Conservation (phyloP, 2,329 filamentous ascomycete species). For the Emmonsia crescens region DNA sequence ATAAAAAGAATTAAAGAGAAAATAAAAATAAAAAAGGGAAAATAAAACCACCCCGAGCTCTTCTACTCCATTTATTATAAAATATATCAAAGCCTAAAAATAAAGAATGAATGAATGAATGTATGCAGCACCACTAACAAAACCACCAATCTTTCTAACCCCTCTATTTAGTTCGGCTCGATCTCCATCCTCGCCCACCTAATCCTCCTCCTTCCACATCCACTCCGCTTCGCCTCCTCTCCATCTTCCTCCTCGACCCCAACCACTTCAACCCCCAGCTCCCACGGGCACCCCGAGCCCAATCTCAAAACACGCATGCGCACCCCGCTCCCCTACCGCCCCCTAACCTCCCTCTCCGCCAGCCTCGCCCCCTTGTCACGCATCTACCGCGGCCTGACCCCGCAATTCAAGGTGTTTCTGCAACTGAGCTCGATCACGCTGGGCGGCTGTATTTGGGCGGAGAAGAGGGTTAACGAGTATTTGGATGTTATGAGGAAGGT, state of each 20-base stretch:
- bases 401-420: conserved; percentile 41
- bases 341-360: conserved; percentile 39
- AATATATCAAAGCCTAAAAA: too few species aligned
- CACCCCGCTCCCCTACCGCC: conserved; percentile 26
- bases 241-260: conserved; percentile 21
- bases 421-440: conserved; percentile 39
- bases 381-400: conserved; percentile 38
- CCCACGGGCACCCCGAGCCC: conserved; percentile 17
- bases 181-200: conserved; percentile 38
- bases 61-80: neutral
- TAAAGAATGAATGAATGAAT: neutral
- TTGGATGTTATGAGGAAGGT: conserved; percentile 32
- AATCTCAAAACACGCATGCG: conserved; percentile 22
- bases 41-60: neutral
- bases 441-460: conserved; percentile 40
- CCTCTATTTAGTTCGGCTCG: conserved; percentile 32
- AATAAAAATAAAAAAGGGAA: neutral
- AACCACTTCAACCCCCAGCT: conserved; percentile 16
- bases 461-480: conserved; percentile 36
- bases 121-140: neutral
- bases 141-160: neutral
- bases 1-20: neutral
- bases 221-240: conserved; percentile 29
- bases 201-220: conserved; percentile 34
- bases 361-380: conserved; percentile 34